Conservation (phyloP, 768 basidiomycete species). For the Trametes villosa region DNA sequence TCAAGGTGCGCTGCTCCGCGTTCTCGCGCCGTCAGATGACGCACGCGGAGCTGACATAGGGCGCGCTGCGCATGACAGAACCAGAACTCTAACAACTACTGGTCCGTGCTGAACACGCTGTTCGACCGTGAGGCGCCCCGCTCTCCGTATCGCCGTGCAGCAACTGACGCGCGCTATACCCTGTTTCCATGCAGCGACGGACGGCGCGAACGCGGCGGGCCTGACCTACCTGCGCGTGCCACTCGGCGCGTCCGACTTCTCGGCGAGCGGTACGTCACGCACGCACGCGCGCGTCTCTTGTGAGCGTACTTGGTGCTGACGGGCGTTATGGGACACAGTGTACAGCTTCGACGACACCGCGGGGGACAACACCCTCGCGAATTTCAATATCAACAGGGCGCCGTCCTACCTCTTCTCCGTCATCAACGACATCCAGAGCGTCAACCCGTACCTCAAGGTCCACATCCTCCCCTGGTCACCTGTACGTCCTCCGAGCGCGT, state of each 20-base stretch:
- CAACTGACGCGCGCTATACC: neutral
- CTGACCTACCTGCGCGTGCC: conserved; percentile 72
- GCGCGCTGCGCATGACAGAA: conserved; percentile 38
- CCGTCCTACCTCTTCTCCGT: conserved; percentile 69
- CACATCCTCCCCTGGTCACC: conserved; percentile 78
- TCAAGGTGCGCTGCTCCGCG: conserved; percentile 54
- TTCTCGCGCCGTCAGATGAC: neutral
- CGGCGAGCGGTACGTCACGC: conserved; percentile 50
- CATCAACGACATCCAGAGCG: conserved; percentile 62
- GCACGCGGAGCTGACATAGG: neutral
- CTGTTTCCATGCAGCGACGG: conserved; percentile 49
- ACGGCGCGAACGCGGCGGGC: conserved; percentile 65
- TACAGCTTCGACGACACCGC: conserved; percentile 70
- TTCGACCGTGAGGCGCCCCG: conserved; percentile 50
- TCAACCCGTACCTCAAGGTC: conserved; percentile 57
- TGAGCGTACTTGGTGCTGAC: neutral
- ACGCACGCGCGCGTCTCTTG: neutral
- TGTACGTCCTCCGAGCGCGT: conserved; percentile 41
- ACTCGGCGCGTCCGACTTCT: conserved; percentile 78
- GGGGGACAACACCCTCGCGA: conserved; percentile 60
- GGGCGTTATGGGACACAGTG: conserved; percentile 32
- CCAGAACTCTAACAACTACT: conserved; percentile 60
- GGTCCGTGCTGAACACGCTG: conserved; percentile 57
- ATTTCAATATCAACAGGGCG: conserved; percentile 59
- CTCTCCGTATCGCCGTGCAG: neutral